phyloP scores from a whole-genome alignment of 208 protist species.

The Trypanosoma conorhini region DNA sequence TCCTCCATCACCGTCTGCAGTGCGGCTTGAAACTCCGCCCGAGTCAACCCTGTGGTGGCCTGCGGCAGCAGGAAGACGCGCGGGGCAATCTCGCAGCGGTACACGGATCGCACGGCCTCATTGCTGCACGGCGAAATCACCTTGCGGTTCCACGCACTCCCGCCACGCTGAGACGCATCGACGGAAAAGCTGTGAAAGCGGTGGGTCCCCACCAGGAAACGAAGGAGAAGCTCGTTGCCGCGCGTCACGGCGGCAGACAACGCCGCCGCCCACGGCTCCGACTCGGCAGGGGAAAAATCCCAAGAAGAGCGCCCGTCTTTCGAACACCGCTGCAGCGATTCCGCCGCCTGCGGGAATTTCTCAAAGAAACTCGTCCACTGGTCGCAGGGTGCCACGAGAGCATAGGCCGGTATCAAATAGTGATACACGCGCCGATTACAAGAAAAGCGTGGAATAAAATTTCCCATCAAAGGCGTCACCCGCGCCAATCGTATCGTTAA shows the following conservation, averaged over 20 bases:
- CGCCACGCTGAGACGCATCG: constrained; percentile 44
- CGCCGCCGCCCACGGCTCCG: constrained; percentile 33
- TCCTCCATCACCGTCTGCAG: background rate
- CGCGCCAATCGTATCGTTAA: constrained; percentile 47
- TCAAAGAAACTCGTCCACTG: constrained; percentile 44
- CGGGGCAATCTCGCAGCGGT: constrained; percentile 63
- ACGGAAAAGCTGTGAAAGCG: constrained; percentile 90
- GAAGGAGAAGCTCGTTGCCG: constrained; percentile 51
- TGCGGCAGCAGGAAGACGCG: constrained; percentile 61
- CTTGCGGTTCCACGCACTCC: constrained; percentile 34
- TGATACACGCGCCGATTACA: constrained; percentile 80
- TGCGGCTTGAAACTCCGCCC: constrained; percentile 6
- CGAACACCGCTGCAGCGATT: background rate
- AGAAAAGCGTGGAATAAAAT: constrained; percentile 78
- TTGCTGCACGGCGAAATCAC: constrained; percentile 56
- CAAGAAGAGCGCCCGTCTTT: background rate
- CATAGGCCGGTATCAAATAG: constrained; percentile 82
- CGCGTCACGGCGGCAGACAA: constrained; percentile 28
- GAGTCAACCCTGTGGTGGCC: constrained; percentile 5
- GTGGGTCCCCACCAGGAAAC: constrained; percentile 57
- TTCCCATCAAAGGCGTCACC: constrained; percentile 51
- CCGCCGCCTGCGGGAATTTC: constrained; percentile 5
- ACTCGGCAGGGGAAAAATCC: constrained; percentile 11
- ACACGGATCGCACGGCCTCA: constrained; percentile 65
- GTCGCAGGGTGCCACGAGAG: constrained; percentile 60